A percentile compares a stretch with the other conserved stretches of the same genome.
Evolutionary conservation across 768 basidiomycete species (phyloP).

Genomic region (Russula vinacea): DNA sequence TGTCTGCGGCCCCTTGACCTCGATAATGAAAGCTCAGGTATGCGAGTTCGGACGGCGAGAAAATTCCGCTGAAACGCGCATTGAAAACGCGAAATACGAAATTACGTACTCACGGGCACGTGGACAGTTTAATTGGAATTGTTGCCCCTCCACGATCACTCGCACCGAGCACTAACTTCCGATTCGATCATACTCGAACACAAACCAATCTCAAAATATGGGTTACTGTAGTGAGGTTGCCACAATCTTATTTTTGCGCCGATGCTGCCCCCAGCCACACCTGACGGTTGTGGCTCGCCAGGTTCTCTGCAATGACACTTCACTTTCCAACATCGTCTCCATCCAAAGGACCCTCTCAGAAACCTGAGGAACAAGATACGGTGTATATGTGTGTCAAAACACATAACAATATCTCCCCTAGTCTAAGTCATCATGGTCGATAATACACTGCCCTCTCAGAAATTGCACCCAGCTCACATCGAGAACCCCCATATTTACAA

Average conservation of each 20-base stretch:
- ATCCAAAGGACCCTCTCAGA: not conserved
- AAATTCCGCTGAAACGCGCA: not conserved
- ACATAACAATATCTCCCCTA: slow-evolving; percentile 41
- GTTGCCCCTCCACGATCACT: too few species aligned
- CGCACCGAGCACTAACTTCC: too few species aligned
- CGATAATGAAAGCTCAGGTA: not conserved
- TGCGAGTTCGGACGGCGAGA: not conserved
- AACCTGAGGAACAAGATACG: not conserved
- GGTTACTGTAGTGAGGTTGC: too few species aligned
- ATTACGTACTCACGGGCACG: slow-evolving; percentile 4
- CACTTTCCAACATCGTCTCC: not conserved
- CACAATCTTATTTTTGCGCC: too few species aligned
- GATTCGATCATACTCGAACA: too few species aligned
- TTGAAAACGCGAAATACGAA: too few species aligned
- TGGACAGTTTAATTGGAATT: not conserved
- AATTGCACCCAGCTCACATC: not conserved
- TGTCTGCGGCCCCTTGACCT: not conserved
- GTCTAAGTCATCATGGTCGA: slow-evolving; percentile 60
- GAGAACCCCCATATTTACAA: not conserved
- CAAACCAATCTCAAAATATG: too few species aligned
- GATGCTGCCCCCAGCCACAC: too few species aligned
- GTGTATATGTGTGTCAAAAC: too few species aligned
- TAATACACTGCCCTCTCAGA: slow-evolving; percentile 4
- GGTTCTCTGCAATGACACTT: not conserved
- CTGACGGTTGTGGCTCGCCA: not conserved